These are phyloP conservation scores for Trichoderma cornu-damae DNA, from an alignment of 2,329 filamentous ascomycete species.

Conservation along the genomic window DNA sequence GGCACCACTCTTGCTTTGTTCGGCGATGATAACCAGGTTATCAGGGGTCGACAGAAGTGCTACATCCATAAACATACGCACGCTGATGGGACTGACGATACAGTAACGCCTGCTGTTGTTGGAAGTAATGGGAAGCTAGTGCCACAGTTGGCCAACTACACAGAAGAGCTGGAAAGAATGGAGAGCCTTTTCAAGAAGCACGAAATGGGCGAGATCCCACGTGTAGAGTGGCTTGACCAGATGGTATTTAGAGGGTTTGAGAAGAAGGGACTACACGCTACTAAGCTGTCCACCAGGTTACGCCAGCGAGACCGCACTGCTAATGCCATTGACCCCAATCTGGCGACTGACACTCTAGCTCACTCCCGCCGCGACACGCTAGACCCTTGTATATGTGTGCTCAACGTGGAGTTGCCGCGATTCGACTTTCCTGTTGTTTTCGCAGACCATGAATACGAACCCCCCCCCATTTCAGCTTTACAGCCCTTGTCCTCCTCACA, in stretches of 20 bases:
- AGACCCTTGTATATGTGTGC: constrained; percentile 60
- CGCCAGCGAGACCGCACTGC: constrained; percentile 45
- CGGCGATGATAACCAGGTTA: constrained; percentile 82
- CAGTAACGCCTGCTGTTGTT: constrained; percentile 67
- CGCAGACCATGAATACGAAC: constrained; percentile 85
- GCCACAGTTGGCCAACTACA: constrained; percentile 59
- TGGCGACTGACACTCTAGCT: constrained; percentile 30
- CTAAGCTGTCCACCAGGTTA: constrained; percentile 58
- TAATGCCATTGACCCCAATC: constrained; percentile 23
- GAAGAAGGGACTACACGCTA: constrained; percentile 62
- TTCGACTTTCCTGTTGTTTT: constrained; percentile 97
- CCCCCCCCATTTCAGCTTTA: constrained; percentile 74
- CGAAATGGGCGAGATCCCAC: constrained; percentile 92
- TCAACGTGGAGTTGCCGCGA: constrained; percentile 86
- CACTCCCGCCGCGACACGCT: constrained; percentile 41
- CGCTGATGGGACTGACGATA: constrained; percentile 78
- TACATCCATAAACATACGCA: constrained; percentile 72
- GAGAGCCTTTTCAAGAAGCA: constrained; percentile 94
- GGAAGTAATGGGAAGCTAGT: constrained; percentile 49
- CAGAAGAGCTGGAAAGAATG: constrained; percentile 81
- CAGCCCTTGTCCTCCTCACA: constrained; percentile 54
- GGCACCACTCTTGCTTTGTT: constrained; percentile 92
- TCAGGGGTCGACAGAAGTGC: constrained; percentile 91
- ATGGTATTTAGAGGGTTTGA: constrained; percentile 88
- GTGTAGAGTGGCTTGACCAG: constrained; percentile 92